Percentiles rank a stretch among this genome's conserved stretches.
Evolutionary conservation across 208 protist genomes (phyloP).

Genomic region (Borovskyia barvae): DNA sequence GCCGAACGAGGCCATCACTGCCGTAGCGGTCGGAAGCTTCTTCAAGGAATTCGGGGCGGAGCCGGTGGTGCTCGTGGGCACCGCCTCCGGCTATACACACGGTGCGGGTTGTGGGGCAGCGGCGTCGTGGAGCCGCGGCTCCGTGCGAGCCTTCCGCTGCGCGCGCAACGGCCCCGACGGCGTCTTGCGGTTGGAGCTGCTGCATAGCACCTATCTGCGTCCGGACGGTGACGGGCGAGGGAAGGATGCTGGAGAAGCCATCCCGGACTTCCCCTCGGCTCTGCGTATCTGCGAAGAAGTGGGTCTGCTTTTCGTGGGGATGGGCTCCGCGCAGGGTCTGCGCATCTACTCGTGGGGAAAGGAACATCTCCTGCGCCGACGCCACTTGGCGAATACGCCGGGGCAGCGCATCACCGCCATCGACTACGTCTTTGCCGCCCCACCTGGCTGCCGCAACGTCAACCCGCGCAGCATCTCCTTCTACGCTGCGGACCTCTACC

Average conservation of each 20-base stretch:
- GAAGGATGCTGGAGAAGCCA: not conserved
- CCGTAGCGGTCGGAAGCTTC: slow-evolving; percentile 66
- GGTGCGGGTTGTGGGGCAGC: slow-evolving; percentile 53
- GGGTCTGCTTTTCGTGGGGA: slow-evolving; percentile 74
- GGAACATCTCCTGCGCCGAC: slow-evolving; percentile 62
- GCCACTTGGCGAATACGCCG: slow-evolving; percentile 58
- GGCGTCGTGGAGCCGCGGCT: slow-evolving; percentile 52
- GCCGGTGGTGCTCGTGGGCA: slow-evolving; percentile 65
- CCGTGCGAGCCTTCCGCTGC: slow-evolving; percentile 70
- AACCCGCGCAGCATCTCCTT: slow-evolving; percentile 21
- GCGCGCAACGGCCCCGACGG: slow-evolving; percentile 3
- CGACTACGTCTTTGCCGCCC: slow-evolving; percentile 65
- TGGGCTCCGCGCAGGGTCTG: slow-evolving; percentile 57
- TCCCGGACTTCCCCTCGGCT: slow-evolving; percentile 63
- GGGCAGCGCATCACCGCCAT: slow-evolving; percentile 69
- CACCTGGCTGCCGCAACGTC: slow-evolving; percentile 29
- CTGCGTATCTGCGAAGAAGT: slow-evolving; percentile 73
- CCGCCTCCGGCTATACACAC: slow-evolving; percentile 64
- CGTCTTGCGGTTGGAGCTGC: slow-evolving; percentile 46
- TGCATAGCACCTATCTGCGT: slow-evolving; percentile 65
- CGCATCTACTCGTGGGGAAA: slow-evolving; percentile 78
- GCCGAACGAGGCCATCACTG: slow-evolving; percentile 62
- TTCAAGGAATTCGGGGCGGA: slow-evolving; percentile 65
- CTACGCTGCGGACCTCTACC: slow-evolving; percentile 50
- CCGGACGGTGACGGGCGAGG: slow-evolving; percentile 1